A percentile compares a stretch with the other conserved stretches of the same genome.
Conservation (phyloP, 768 basidiomycete genomes). For the Rhodotorula sphaerocarpa region DNA sequence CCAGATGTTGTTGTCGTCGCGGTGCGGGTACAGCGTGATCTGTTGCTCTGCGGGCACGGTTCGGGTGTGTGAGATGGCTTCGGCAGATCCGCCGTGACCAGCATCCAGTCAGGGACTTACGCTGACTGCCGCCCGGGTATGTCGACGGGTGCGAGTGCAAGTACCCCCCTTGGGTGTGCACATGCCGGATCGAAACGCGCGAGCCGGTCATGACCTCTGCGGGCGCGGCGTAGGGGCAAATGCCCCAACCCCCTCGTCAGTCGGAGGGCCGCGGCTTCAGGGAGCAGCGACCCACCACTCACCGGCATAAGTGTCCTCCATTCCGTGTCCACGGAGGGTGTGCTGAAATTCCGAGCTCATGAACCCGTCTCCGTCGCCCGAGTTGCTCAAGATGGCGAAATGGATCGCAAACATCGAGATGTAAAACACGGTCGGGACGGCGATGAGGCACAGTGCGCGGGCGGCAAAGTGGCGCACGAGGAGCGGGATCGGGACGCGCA, state of each 20-base stretch:
- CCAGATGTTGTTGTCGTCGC: slow-evolving; percentile 95
- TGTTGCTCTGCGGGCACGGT: slow-evolving; percentile 68
- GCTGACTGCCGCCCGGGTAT: slow-evolving; percentile 83
- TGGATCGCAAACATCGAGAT: slow-evolving; percentile 96
- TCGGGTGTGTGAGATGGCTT: not conserved
- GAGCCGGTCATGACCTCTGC: slow-evolving; percentile 81
- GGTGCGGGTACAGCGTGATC: slow-evolving; percentile 95
- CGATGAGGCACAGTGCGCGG: slow-evolving; percentile 79
- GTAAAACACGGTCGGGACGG: slow-evolving; percentile 76
- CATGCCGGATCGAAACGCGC: slow-evolving; percentile 69
- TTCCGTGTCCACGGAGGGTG: slow-evolving; percentile 75
- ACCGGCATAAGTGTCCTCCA: slow-evolving; percentile 91
- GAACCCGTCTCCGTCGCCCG: slow-evolving; percentile 95
- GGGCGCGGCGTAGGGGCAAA: no score
- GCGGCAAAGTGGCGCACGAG: slow-evolving; percentile 82
- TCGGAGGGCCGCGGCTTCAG: no score
- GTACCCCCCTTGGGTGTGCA: slow-evolving; percentile 98
- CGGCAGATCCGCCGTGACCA: no score
- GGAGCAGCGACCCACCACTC: no score
- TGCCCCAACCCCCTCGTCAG: no score
- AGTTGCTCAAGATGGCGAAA: slow-evolving; percentile 75
- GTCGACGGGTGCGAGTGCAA: slow-evolving; percentile 86
- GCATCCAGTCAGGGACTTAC: no score
- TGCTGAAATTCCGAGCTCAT: slow-evolving; percentile 99
- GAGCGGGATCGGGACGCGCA: slow-evolving; percentile 62